Base-by-base conservation (phyloP, 768 basidiomycete species). In the Lactarius psammicola region DNA sequence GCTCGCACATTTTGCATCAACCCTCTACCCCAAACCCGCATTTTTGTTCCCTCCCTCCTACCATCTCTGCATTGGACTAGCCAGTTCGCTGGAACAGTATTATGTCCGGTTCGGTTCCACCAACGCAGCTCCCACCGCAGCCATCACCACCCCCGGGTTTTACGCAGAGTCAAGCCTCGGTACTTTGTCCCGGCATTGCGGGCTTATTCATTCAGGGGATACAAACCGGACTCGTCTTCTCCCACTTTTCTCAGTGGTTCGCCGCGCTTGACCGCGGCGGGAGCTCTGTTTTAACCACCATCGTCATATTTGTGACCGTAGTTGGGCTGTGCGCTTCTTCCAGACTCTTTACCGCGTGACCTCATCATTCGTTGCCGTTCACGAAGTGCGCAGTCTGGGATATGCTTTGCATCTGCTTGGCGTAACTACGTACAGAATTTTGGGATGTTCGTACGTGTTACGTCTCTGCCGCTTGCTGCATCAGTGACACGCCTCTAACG, bases 311-410 rank as follows among this genome's bases (percentile, higher is more conserved):
- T 38, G 36, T 38, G 36, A 38, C 36, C 36, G 5, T 38, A 15
- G 15, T 38, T 38, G 36, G 36, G 15, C 15, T 38, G 36, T 38
- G 15, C 36, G 36, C 15, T 4, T 38, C 36, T 38, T 15, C 13
- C 13, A 38, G 15, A 10, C 1, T 38, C 13, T 38, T 38, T 6
- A 23, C 20, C 26, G 18, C 2, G 23, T 34, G 23, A 2, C 36
- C 11, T 53, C 13, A 36, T 62, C n/a, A 20, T 58, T 7, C 18
- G 23, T 58, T 20, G 9, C 15, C n/a, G 0, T 10, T 28, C 10
- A 13, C 23, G 5, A 58, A 66, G 65, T 23, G 46, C 34, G 56
- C 65, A 66, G 38, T n/a, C 65, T 1, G 65, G 56, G 20, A 28
- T 62, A 10, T 7, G 17, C 20, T 62, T 66, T 23, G 26, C 40